Evolutionary conservation across 1,139 yeast genomes (phyloP).

Genomic region (Blastobotrys proliferans): DNA sequence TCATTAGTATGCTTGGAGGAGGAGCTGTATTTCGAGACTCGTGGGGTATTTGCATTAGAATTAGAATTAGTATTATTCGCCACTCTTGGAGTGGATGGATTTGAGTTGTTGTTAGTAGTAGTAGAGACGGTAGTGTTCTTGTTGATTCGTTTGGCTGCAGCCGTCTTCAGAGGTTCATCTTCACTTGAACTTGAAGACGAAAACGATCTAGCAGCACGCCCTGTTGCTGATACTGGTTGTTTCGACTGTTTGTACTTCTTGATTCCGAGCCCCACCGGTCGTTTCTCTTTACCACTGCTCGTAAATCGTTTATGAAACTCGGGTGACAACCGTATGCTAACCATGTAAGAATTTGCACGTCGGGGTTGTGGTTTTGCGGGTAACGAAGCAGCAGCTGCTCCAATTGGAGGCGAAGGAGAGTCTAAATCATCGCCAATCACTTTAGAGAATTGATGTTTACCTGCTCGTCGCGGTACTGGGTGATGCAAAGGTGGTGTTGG

Average conservation of each 20-base stretch:
- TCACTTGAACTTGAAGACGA: conserved; percentile 17
- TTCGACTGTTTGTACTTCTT: conserved; percentile 5
- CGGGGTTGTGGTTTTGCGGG: conserved; percentile 11
- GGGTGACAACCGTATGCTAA: conserved; percentile 17
- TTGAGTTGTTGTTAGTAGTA: too few relatives aligned
- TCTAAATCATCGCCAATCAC: conserved; percentile 2
- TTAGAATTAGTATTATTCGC: too few relatives aligned
- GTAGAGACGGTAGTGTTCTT: neutral
- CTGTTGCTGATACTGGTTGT: neutral
- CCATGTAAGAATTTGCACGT: conserved; percentile 18
- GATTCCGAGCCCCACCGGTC: conserved; percentile 12
- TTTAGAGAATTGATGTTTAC: conserved; percentile 1
- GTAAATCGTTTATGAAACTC: conserved; percentile 2
- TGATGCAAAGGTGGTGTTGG: conserved; percentile 2
- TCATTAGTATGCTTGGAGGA: neutral
- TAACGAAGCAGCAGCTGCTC: conserved; percentile 7
- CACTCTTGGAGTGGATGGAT: too few relatives aligned
- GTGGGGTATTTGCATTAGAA: too few relatives aligned
- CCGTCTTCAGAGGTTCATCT: conserved; percentile 14
- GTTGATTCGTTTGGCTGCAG: neutral
- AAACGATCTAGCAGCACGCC: neutral
- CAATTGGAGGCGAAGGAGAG: conserved; percentile 2
- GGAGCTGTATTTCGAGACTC: neutral
- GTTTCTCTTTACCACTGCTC: conserved; percentile 4
- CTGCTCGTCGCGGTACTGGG: conserved; percentile 9